Evolutionary conservation across 768 basidiomycete species (phyloP), one percentile per base, ranked within the genome.

Genomic region (Mycena rebaudengoi): DNA sequence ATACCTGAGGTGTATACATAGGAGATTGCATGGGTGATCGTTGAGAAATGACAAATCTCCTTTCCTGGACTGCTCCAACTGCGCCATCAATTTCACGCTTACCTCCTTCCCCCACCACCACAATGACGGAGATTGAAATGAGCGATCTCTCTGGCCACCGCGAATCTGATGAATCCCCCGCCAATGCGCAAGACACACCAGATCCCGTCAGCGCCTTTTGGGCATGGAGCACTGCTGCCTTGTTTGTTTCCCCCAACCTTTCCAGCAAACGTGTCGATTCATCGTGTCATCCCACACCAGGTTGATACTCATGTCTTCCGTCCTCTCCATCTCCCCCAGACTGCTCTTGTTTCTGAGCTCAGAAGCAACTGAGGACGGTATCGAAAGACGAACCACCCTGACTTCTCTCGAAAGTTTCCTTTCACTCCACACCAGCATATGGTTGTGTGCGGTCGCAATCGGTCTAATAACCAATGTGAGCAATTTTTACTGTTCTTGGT

Each of bases 401-500:
- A 91, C 91, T 3, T 77, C 86, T 3, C 81, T 94, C 32, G 92
- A 94, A 71, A 76, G 80, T 23, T 92, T 90, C 75, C 83, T 95
- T 43, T 81, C 88, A 14, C 72, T 85, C n/a, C 88, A 91, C 35
- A 81, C 89, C 57, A 90, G 88, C 18, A 80, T 94, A 44, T 77
- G 87, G 67, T 79, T 92, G 14, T 78, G 81, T 44, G 84, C 85
- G 7, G 70, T 89, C 8, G 82, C 88, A 11, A 37, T 88, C 16
- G 81, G 87, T 33, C 75, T 91, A 30, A 70, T 94, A 21, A 74
- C 90, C 64, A 84, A 88, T 71, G 91, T 90, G 70, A 59, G 80
- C 52, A 50, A 43, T 46, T 33, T 30, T 59, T 54, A 49, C 30
- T 41, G 45, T 52, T 16, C n/a, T 44, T 40, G 44, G 50, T 53